These are phyloP conservation scores for Hypoxylon fragiforme DNA, from an alignment of 495 filamentous ascomycete species.

Conservation along the genomic window DNA sequence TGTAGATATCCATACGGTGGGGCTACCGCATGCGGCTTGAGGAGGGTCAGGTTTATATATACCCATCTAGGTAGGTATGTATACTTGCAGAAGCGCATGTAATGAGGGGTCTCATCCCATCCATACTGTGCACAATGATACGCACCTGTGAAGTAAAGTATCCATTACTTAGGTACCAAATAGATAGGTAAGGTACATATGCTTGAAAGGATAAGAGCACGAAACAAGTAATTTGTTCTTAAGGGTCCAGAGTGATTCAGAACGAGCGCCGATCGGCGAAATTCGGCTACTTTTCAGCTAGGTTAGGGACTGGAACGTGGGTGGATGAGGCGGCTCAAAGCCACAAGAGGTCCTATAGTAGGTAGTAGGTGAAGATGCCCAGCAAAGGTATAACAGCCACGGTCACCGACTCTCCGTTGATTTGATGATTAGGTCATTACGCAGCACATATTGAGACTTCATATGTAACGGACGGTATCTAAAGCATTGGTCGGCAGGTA, in stretches of 20 bases:
- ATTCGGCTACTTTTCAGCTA: neutral
- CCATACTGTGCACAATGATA: constrained; percentile 8
- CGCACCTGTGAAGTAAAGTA: constrained; percentile 27
- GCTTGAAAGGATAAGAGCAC: constrained; percentile 16
- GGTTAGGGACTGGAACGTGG: constrained; percentile 28
- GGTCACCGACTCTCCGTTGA: constrained; percentile 30
- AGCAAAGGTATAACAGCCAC: constrained; percentile 8
- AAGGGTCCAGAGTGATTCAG: constrained; percentile 26
- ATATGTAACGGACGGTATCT: no score
- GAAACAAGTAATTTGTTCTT: constrained; percentile 15
- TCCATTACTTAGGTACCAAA: no score
- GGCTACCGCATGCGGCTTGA: constrained; percentile 23
- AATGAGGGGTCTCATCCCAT: constrained; percentile 26
- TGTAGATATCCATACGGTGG: constrained; percentile 13
- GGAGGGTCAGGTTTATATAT: constrained; percentile 31
- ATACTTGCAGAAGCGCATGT: no score
- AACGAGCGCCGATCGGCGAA: constrained; percentile 22
- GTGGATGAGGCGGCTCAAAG: constrained; percentile 30
- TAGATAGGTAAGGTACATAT: constrained; percentile 5
- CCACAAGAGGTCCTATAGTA: constrained; percentile 11
- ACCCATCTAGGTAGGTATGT: neutral
- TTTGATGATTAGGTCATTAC: no score
- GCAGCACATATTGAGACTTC: no score
- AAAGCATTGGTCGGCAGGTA: neutral
- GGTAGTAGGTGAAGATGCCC: constrained; percentile 11